phyloP scores from a whole-genome alignment of 2,329 filamentous ascomycete species.

The Cyclaneusma minus region DNA sequence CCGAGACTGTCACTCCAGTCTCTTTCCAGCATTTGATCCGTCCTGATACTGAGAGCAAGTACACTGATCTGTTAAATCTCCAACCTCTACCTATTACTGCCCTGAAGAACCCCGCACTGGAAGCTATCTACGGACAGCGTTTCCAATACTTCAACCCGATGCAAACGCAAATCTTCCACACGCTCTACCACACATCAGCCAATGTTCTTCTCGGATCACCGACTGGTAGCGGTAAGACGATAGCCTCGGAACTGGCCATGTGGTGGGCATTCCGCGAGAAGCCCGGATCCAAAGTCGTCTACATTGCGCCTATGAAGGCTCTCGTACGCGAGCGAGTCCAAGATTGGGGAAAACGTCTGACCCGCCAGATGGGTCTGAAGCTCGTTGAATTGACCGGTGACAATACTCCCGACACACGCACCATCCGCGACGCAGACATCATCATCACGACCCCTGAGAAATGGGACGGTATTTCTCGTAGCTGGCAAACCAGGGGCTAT shows the following conservation, averaged over 20 bases:
- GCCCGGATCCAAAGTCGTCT: slow-evolving; percentile 92
- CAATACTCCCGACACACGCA: slow-evolving; percentile 92
- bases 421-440: slow-evolving; percentile 89
- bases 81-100: slow-evolving; percentile 80
- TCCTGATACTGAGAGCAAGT: slow-evolving; percentile 92
- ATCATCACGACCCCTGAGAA: slow-evolving; percentile 99
- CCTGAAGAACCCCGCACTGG: slow-evolving; percentile 71
- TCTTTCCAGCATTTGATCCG: slow-evolving; percentile 97
- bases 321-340: slow-evolving; percentile 91
- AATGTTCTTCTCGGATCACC: slow-evolving; percentile 93
- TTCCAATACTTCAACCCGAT: slow-evolving; percentile 98
- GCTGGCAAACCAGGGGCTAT: slow-evolving; percentile 95
- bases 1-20: slow-evolving; percentile 86
- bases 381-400: slow-evolving; percentile 93
- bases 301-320: slow-evolving; percentile 98
- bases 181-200: slow-evolving; percentile 77
- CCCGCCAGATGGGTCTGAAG: slow-evolving; percentile 69
- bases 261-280: slow-evolving; percentile 98
- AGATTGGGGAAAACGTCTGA: slow-evolving; percentile 78
- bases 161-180: slow-evolving; percentile 98
- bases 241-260: slow-evolving; percentile 92
- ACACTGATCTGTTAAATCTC: slow-evolving; percentile 83
- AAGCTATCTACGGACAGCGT: slow-evolving; percentile 74
- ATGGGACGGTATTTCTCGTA: slow-evolving; percentile 98
- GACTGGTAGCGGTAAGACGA: slow-evolving; percentile 93